Evolutionary conservation across 192 early-diverging fungal genomes (phyloP).

Genomic region (Lobosporangium transversale): DNA sequence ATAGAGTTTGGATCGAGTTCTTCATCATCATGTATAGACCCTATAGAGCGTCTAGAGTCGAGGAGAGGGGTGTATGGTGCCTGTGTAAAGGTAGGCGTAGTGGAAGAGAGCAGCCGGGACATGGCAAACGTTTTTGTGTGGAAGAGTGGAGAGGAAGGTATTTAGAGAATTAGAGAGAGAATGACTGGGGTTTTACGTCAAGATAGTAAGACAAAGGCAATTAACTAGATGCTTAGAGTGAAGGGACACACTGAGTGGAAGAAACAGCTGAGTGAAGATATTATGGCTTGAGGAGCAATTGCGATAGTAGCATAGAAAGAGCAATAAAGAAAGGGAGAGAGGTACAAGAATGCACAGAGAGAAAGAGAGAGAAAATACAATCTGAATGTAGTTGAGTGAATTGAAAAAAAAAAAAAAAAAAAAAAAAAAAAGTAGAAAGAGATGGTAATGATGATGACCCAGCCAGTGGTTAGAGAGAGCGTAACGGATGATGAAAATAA

Average conservation of each 20-base stretch:
- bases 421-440: not conserved
- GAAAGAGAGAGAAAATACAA: not conserved
- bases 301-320: no score
- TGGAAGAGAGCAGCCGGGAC: conserved; percentile 43
- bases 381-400: not conserved
- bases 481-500: not conserved
- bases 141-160: not conserved
- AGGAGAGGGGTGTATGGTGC: conserved; percentile 29
- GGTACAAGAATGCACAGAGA: no score
- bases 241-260: conserved; percentile 2
- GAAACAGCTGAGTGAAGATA: not conserved
- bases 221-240: no score
- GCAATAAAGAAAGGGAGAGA: no score
- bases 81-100: conserved; percentile 33
- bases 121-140: conserved; percentile 3
- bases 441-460: not conserved
- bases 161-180: not conserved
- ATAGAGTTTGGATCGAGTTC: conserved; percentile 48
- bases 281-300: no score
- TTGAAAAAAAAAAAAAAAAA: not conserved
- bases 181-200: no score
- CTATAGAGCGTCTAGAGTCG: conserved; percentile 22
- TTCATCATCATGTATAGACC: conserved; percentile 18
- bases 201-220: no score
- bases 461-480: not conserved